Evolutionary conservation across 78 protist genomes (phyloP).

Genomic region (Chrysochromulina parva): DNA sequence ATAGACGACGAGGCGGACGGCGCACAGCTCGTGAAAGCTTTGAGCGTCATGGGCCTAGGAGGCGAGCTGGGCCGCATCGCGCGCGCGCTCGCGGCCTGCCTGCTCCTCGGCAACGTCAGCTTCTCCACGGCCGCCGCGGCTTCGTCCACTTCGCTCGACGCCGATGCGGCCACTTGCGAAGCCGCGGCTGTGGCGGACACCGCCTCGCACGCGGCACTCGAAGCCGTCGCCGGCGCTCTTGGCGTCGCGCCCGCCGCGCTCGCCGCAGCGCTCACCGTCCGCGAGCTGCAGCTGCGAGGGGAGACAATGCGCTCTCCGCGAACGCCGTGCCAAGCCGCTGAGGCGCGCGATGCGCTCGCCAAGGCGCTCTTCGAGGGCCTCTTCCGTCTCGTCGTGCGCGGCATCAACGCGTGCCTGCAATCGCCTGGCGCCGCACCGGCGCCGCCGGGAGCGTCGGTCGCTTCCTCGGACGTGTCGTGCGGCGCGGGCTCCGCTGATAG

Average conservation of each 20-base stretch:
- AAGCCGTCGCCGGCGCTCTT: not conserved
- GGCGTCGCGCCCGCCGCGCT: not conserved
- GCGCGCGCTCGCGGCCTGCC: slow-evolving; percentile 43
- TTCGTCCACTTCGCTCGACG: not conserved
- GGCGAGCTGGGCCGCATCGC: not conserved
- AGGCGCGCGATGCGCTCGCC: slow-evolving; percentile 37
- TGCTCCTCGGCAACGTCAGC: slow-evolving; percentile 55
- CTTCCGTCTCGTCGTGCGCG: slow-evolving; percentile 4
- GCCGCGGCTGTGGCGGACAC: not conserved
- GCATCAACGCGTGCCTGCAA: not conserved
- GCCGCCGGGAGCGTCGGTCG: too few species aligned
- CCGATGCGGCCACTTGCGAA: not conserved
- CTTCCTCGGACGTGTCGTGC: too few species aligned
- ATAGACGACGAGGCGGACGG: slow-evolving; percentile 13
- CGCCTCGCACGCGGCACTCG: not conserved
- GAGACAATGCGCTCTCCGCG: not conserved
- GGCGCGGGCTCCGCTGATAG: not conserved
- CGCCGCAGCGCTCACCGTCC: not conserved
- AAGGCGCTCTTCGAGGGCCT: not conserved
- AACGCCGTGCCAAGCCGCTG: not conserved
- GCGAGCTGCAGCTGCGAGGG: not conserved
- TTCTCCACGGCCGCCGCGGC: not conserved
- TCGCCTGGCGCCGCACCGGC: not conserved
- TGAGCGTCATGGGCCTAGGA: not conserved
- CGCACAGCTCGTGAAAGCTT: not conserved